A percentile compares a stretch with the other conserved stretches of the same genome.
These are phyloP conservation scores for Gynostemma pentaphyllum DNA, from an alignment of 306 rosid genomes.

Conservation along the genomic window DNA sequence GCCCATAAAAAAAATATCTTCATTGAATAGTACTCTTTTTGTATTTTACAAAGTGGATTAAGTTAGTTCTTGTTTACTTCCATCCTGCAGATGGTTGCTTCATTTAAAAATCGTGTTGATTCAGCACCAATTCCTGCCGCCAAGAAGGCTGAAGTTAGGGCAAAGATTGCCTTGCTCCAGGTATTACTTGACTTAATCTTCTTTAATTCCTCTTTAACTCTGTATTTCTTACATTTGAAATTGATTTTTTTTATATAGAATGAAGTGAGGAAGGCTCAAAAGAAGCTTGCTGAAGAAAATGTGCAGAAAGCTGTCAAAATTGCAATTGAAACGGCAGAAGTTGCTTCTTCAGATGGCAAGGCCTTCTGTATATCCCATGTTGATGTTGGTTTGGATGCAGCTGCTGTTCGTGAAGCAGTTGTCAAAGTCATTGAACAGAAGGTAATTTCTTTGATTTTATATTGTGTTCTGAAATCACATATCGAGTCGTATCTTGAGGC, in stretches of 20 bases:
- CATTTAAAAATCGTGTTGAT: slow-evolving; percentile 66
- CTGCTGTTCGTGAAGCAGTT: slow-evolving; percentile 99
- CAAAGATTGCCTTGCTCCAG: slow-evolving; percentile 61
- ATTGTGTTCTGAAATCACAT: slow-evolving; percentile 1
- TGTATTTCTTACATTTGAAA: slow-evolving; percentile 6
- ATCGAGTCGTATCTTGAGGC: background rate
- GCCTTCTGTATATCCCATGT: slow-evolving; percentile 63
- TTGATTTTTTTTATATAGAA: slow-evolving; percentile 31
- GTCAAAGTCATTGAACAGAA: slow-evolving; percentile 55
- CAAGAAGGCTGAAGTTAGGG: slow-evolving; percentile 70
- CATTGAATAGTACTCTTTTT: background rate
- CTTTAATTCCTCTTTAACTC: background rate
- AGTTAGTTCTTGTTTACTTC: background rate
- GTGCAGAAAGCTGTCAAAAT: slow-evolving; percentile 55
- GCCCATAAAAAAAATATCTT: background rate
- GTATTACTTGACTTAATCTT: slow-evolving; percentile 19
- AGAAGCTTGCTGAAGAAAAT: slow-evolving; percentile 80
- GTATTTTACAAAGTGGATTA: background rate
- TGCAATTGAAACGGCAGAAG: slow-evolving; percentile 59
- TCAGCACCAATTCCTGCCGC: slow-evolving; percentile 76
- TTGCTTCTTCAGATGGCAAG: slow-evolving; percentile 57
- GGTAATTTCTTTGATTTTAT: slow-evolving; percentile 29
- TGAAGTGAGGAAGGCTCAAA: slow-evolving; percentile 74
- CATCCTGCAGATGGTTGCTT: slow-evolving; percentile 54
- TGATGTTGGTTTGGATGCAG: slow-evolving; percentile 76